phyloP scores from a whole-genome alignment of 345 rosid genomes.

The Gossypium anomalum region DNA sequence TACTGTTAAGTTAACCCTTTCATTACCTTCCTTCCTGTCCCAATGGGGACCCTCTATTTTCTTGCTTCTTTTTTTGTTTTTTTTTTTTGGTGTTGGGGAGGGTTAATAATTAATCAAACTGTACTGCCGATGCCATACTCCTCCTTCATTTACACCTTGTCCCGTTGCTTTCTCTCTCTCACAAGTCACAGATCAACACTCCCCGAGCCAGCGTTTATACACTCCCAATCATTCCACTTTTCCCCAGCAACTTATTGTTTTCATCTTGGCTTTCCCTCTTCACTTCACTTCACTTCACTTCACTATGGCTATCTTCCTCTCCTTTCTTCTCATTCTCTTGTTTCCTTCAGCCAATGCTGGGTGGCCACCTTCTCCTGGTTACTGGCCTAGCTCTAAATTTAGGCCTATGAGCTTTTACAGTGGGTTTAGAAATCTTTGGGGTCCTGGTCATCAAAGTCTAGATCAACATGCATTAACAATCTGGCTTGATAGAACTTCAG shows the following conservation, averaged over 20 bases:
- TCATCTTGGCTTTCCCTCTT: conserved; percentile 19
- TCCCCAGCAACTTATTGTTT: conserved; percentile 12
- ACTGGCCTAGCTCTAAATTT: conserved; percentile 87
- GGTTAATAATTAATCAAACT: conserved; percentile 12
- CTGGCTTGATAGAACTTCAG: conserved; percentile 90
- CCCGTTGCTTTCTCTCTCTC: conserved; percentile 24
- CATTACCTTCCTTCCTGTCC: background rate
- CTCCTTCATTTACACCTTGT: conserved; percentile 22
- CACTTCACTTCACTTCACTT: background rate
- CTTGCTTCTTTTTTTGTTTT: background rate
- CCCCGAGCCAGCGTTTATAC: conserved; percentile 30
- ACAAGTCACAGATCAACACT: conserved; percentile 12
- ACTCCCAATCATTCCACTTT: conserved; percentile 28
- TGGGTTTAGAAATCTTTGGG: conserved; percentile 88
- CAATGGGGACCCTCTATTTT: conserved; percentile 36
- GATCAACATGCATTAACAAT: conserved; percentile 66
- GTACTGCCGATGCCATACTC: conserved; percentile 23
- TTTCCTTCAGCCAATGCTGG: conserved; percentile 44
- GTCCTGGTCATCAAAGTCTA: conserved; percentile 68
- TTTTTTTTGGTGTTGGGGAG: background rate
- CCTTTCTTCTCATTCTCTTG: conserved; percentile 31
- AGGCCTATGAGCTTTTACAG: conserved; percentile 55
- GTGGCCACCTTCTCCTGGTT: conserved; percentile 91
- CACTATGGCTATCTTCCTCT: conserved; percentile 33
- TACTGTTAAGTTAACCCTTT: background rate